Conservation (phyloP, 306 rosid species). For the Medicago truncatula region DNA sequence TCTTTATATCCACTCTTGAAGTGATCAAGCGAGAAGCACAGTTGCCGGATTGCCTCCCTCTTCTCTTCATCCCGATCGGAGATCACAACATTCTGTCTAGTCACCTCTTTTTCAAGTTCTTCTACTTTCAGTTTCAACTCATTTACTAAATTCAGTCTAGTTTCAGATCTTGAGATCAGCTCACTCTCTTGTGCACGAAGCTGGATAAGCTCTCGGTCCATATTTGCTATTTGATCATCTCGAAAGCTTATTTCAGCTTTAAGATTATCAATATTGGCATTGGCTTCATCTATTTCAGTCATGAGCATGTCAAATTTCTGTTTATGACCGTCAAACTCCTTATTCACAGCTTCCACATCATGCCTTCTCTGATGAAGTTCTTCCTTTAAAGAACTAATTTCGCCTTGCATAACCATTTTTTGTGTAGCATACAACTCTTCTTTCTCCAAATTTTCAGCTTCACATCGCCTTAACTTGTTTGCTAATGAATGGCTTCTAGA, state of each 20-base stretch:
- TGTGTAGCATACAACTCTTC: conserved; percentile 52
- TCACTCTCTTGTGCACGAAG: conserved; percentile 45
- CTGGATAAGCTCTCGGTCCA: conserved; percentile 56
- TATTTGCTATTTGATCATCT: conserved; percentile 56
- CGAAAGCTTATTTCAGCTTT: conserved; percentile 60
- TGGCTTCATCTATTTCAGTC: conserved; percentile 65
- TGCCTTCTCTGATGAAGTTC: conserved; percentile 57
- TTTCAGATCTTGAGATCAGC: conserved; percentile 53
- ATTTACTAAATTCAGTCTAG: conserved; percentile 45
- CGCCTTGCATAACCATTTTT: conserved; percentile 54
- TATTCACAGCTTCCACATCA: conserved; percentile 59
- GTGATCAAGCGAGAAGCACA: conserved; percentile 81
- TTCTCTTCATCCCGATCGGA: conserved; percentile 76
- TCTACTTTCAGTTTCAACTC: conserved; percentile 63
- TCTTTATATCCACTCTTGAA: conserved; percentile 78
- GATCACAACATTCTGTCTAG: conserved; percentile 61
- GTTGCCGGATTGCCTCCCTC: conserved; percentile 89
- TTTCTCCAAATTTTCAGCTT: conserved; percentile 58
- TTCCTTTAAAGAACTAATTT: conserved; percentile 58
- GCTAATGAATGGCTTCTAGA: conserved; percentile 42
- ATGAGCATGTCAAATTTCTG: conserved; percentile 59
- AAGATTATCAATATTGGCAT: conserved; percentile 52
- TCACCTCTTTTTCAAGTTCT: conserved; percentile 65
- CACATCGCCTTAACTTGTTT: conserved; percentile 43
- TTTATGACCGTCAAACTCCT: conserved; percentile 60